Evolutionary conservation across 2,329 filamentous ascomycete genomes (phyloP), one percentile per base, ranked within the genome.

Genomic region (Xylariaceae sp.): DNA sequence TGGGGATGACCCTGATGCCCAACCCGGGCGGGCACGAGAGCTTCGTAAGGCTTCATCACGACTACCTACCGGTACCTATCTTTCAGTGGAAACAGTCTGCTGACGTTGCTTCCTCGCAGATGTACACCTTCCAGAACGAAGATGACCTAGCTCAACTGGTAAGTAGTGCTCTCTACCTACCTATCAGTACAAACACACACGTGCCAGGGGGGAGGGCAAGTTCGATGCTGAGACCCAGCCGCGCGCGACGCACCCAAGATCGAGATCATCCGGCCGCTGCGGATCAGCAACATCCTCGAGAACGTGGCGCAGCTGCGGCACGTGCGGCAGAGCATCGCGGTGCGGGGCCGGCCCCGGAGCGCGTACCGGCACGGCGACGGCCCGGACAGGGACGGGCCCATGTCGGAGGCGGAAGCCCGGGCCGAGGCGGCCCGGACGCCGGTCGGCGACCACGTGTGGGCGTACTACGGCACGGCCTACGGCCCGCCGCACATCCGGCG

Each of bases 1-100:
- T 72, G 57, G 69, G 68, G 0, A 61, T 72, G 43, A 51, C 51
- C 53, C 55, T 75, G 21, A 73, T 74, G 70, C 63, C 64, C 2
- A 69, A 70, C 29, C 67, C 67, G 0, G 66, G 61, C 8, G 67
- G 64, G 1, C 65, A 67, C 38, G 64, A 70, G 31, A 53, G 52
- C 31, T 59, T 55, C 34, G 52, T 60, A 41, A 50, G 53, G 24
- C 17, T 13, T 7, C 10, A 26, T 13, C 12, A 28, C 6, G 6
- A 11, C 25, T 28, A 13, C 15, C 24, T 28, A 28, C 13, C n/a
- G n/a, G n/a, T n/a, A n/a, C n/a, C n/a, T n/a, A n/a, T n/a, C n/a
- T n/a, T n/a, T n/a, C n/a, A 23, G 11, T 25, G 7, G 10, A 22
- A 29, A 25, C 14, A 29, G 5, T 23, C 5, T n/a, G 16, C 29